A percentile compares a stretch with the other conserved stretches of the same genome.
These are phyloP conservation scores for Colletotrichum siamense DNA, from an alignment of 2,329 filamentous ascomycete species.

Conservation along the genomic window DNA sequence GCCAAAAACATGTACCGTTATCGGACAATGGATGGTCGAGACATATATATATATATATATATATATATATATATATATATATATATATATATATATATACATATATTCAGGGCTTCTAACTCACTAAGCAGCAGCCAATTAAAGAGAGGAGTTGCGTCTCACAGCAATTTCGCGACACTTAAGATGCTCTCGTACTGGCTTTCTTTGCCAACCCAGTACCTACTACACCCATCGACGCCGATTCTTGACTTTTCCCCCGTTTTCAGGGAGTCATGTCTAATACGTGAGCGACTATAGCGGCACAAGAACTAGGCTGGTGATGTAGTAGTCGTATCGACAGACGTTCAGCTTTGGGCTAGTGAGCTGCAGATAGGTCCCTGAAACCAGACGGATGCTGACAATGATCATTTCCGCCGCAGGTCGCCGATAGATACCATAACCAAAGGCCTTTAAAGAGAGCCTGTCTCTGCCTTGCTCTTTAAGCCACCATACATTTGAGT, in stretches of 20 bases:
- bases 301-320: neutral
- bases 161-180: neutral
- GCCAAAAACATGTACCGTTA: neutral
- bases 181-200: neutral
- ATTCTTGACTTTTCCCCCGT: neutral
- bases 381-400: neutral
- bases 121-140: neutral
- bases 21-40: neutral
- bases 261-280: neutral
- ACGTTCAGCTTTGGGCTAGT: fast-evolving
- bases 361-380: neutral
- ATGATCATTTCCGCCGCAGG: neutral
- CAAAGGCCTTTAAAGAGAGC: neutral
- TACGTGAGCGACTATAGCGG: neutral
- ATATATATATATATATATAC: neutral
- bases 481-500: neutral
- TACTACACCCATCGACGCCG: neutral
- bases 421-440: fast-evolving
- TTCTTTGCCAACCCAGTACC: fast-evolving
- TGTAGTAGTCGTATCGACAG: fast-evolving
- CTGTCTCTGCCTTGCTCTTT: neutral
- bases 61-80: neutral
- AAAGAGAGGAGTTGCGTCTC: no score
- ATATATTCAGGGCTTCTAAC: no score
- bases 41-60: neutral